Percentiles rank a stretch among this genome's conserved stretches.
Evolutionary conservation across 1,284 basidiomycete species (phyloP).

Genomic region (Megacollybia platyphylla): DNA sequence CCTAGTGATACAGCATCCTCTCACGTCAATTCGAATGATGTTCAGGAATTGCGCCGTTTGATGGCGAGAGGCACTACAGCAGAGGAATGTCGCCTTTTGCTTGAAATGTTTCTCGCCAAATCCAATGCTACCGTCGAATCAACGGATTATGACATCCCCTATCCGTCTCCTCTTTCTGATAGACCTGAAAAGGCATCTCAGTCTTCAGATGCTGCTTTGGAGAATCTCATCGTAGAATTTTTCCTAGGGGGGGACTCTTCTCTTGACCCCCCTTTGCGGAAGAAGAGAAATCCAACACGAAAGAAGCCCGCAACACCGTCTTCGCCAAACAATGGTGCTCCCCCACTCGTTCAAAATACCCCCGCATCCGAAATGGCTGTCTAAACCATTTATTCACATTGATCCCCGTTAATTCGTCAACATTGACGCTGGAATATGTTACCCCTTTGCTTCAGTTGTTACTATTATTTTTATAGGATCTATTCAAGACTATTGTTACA

Average conservation of each 20-base stretch:
- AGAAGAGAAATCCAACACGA: constrained; percentile 2
- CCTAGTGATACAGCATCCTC: constrained; percentile 9
- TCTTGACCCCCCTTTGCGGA: constrained; percentile 6
- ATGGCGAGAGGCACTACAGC: constrained; percentile 62
- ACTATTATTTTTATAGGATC: not conserved
- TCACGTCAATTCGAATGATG: constrained; percentile 21
- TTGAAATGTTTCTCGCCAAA: constrained; percentile 69
- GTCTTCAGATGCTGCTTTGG: constrained; percentile 18
- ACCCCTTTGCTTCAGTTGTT: not conserved
- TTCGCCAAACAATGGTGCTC: not conserved
- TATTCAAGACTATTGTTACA: not conserved
- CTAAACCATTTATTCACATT: not conserved
- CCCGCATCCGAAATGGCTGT: not conserved
- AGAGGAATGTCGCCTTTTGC: constrained; percentile 74
- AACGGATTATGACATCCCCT: constrained; percentile 16
- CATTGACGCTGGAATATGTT: not conserved
- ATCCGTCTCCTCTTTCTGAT: constrained; percentile 22
- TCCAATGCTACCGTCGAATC: constrained; percentile 31
- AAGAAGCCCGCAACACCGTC: not conserved
- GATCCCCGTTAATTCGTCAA: not conserved
- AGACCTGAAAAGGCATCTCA: constrained; percentile 11
- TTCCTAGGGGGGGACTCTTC: constrained; percentile 28
- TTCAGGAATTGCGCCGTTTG: constrained; percentile 55
- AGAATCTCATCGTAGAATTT: constrained; percentile 35
- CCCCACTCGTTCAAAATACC: constrained; percentile 5